Conservation (phyloP, 2,329 filamentous ascomycete genomes). For the Diplocarpon rosae region DNA sequence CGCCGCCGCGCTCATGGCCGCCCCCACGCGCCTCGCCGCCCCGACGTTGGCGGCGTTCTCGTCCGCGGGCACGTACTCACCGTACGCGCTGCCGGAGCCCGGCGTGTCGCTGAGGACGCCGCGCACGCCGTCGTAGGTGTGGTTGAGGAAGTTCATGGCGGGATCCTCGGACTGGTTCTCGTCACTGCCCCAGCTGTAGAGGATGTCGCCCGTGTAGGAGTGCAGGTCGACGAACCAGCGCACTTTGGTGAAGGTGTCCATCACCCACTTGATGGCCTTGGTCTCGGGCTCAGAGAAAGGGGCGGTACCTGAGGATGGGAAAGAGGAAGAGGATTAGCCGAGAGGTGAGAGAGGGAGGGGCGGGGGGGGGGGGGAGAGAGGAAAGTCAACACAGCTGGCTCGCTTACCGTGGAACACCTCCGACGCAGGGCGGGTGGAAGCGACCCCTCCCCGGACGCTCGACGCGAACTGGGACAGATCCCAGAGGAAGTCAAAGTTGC, state of each 20-base stretch:
- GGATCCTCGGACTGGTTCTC: slow-evolving; percentile 36
- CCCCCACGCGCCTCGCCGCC: slow-evolving; percentile 28
- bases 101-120: slow-evolving; percentile 34
- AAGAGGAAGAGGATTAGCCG: no score
- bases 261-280: slow-evolving; percentile 40
- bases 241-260: slow-evolving; percentile 38
- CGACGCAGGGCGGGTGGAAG: slow-evolving; percentile 32
- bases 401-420: slow-evolving; percentile 25
- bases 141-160: slow-evolving; percentile 41
- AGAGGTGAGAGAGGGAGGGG: no score
- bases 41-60: slow-evolving; percentile 29
- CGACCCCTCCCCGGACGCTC: slow-evolving; percentile 29
- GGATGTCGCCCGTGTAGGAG: slow-evolving; percentile 39
- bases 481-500: slow-evolving; percentile 49
- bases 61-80: slow-evolving; percentile 33
- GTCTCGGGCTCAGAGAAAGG: slow-evolving; percentile 47
- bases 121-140: slow-evolving; percentile 39
- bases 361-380: no score
- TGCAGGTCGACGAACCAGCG: slow-evolving; percentile 50
- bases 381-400: no score
- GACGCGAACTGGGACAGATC: slow-evolving; percentile 36
- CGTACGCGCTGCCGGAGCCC: slow-evolving; percentile 29
- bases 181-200: slow-evolving; percentile 49
- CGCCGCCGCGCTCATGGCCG: slow-evolving; percentile 32
- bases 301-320: slow-evolving; percentile 30